Evolutionary conservation across 192 early-diverging fungal genomes (phyloP).

Genomic region (Entophlyctis luteolus): DNA sequence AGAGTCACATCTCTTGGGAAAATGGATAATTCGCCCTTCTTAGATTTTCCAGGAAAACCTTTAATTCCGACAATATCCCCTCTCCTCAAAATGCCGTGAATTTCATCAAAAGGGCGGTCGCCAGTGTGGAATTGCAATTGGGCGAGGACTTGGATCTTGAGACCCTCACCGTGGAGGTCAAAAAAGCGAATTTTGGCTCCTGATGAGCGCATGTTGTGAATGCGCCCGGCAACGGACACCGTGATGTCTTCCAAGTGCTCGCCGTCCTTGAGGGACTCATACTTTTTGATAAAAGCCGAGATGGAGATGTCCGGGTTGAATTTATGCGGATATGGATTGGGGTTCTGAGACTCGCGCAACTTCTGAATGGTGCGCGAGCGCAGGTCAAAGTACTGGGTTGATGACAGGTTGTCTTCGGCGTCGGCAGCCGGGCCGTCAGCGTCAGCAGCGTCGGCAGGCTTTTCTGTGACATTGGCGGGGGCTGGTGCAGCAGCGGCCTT

Average conservation of each 20-base stretch:
- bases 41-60: slow-evolving; percentile 87
- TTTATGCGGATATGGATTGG: slow-evolving; percentile 98
- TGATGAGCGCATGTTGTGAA: slow-evolving; percentile 92
- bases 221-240: slow-evolving; percentile 82
- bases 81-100: slow-evolving; percentile 79
- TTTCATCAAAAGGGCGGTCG: slow-evolving; percentile 65
- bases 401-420: slow-evolving; percentile 72
- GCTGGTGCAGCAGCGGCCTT: slow-evolving; percentile 52
- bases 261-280: slow-evolving; percentile 59
- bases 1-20: slow-evolving; percentile 83
- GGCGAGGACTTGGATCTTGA: slow-evolving; percentile 94
- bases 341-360: slow-evolving; percentile 74
- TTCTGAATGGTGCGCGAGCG: slow-evolving; percentile 78
- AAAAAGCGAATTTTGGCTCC: slow-evolving; percentile 93
- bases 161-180: slow-evolving; percentile 88
- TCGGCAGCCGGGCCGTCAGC: slow-evolving; percentile 47
- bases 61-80: slow-evolving; percentile 95
- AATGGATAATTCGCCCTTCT: slow-evolving; percentile 92
- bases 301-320: slow-evolving; percentile 86
- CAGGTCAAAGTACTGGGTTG: slow-evolving; percentile 94
- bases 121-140: slow-evolving; percentile 56
- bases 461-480: slow-evolving; percentile 46
- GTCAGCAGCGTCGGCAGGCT: slow-evolving; percentile 50
- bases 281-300: slow-evolving; percentile 85
- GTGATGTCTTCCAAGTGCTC: slow-evolving; percentile 63